Evolutionary conservation across 495 filamentous ascomycete genomes (phyloP), one percentile per base, ranked within the genome.

Genomic region (Aspergillus ellipticus): DNA sequence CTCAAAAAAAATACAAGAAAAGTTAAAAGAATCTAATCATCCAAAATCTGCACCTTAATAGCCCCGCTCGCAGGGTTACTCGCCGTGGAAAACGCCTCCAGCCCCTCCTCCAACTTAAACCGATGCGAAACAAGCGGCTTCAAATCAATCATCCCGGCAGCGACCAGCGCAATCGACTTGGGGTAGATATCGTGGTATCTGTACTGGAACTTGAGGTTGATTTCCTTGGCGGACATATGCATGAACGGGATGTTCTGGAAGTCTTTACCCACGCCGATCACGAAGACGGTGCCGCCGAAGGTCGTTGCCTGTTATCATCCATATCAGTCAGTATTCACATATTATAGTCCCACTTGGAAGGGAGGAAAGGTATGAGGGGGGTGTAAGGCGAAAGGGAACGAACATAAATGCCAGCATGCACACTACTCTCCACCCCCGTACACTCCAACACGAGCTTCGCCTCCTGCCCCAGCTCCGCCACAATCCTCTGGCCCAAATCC

Each of bases 41-140:
- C 59, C 49, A 62, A 35, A 47, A 65, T 53, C n/a, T 65, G 62
- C 42, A 65, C 62, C 53, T 65, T 61, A 13, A 61, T 61, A 1
- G 62, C 62, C 46, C 46, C 50, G 3, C 56, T 35, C 15, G 24
- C 39, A 2, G 59, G 59, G 8, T 59, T 57, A 47, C 58, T 61
- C 11, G 62, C 62, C 19, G 58, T 59, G 8, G 51, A 58, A 51
- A 61, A 65, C 17, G 66, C 58, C 43, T 62, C 28, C 1, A 64
- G 13, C 17, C 57, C 57, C 5, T 60, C 61, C 24, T 58, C 57
- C 45, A 64, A 22, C 26, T 29, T 20, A 37, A 48, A 64, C 37
- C 52, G 47, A 68, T 92, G 89, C 9, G 88, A 92, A 19, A 92
- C 79, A 26, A 89, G 65, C 16, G 74, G 74, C 59, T 76, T 81